phyloP scores from a whole-genome alignment of 2,329 filamentous ascomycete species.

The Colletotrichum trifolii region DNA sequence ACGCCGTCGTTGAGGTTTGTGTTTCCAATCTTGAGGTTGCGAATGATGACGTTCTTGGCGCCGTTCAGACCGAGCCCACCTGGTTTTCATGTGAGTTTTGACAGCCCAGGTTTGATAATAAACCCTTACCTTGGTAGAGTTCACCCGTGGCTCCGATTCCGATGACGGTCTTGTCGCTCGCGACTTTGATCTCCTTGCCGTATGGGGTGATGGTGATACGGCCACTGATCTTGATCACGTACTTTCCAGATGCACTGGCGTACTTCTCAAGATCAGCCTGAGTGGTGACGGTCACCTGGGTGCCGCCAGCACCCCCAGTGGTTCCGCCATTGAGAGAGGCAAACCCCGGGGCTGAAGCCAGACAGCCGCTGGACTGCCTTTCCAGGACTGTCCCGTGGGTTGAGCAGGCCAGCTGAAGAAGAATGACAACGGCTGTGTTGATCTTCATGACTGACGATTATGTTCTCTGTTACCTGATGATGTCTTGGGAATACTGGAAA shows the following conservation, averaged over 20 bases:
- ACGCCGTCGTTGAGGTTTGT: slow-evolving; percentile 21
- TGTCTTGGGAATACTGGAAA: neutral
- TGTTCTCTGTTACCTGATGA: neutral
- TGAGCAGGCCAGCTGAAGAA: neutral
- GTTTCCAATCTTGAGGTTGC: slow-evolving; percentile 38
- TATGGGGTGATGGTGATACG: slow-evolving; percentile 39
- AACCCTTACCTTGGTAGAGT: slow-evolving; percentile 18
- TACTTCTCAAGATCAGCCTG: slow-evolving; percentile 41
- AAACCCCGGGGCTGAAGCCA: slow-evolving; percentile 39
- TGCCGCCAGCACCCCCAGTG: slow-evolving; percentile 39
- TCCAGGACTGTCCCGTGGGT: neutral
- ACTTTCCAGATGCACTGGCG: slow-evolving; percentile 37
- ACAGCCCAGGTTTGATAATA: neutral
- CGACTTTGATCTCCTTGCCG: slow-evolving; percentile 39
- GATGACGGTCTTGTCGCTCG: slow-evolving; percentile 40
- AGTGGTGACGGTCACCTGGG: slow-evolving; percentile 37
- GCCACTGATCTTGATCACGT: slow-evolving; percentile 41
- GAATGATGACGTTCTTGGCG: slow-evolving; percentile 37
- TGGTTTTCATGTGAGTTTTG: neutral
- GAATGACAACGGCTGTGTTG: neutral
- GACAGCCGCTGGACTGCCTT: slow-evolving; percentile 7
- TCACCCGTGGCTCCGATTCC: slow-evolving; percentile 35
- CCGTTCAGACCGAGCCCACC: slow-evolving; percentile 37
- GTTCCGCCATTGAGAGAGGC: slow-evolving; percentile 42
- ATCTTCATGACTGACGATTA: slow-evolving; percentile 17